phyloP scores from a whole-genome alignment of 192 early-diverging fungal species.

The Funneliformis geosporum region DNA sequence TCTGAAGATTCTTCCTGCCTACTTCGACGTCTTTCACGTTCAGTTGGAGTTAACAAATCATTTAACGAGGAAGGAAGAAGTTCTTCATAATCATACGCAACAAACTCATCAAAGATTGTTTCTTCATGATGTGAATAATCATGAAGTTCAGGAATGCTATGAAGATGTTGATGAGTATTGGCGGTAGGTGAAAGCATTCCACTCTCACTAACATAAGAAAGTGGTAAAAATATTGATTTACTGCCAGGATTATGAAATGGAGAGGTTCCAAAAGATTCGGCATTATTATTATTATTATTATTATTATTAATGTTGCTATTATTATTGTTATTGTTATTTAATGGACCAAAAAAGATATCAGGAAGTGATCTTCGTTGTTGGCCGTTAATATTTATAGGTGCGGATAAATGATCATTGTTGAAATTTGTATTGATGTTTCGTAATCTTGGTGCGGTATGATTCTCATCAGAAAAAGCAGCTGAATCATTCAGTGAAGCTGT shows the following conservation, averaged over 20 bases:
- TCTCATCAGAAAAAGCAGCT: conserved; percentile 1
- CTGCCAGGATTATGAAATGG: conserved; percentile 40
- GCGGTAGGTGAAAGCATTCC: conserved; percentile 34
- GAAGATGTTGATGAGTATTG: conserved; percentile 37
- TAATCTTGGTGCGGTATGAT: not conserved
- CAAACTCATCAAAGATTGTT: not conserved
- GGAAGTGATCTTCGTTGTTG: conserved; percentile 43
- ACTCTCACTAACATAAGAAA: conserved; percentile 38
- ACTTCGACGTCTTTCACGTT: conserved; percentile 47
- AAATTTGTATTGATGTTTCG: not conserved
- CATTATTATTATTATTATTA: not conserved
- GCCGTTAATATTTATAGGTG: conserved; percentile 40
- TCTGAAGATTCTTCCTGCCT: conserved; percentile 40
- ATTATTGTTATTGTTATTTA: not conserved
- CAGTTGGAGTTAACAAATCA: conserved; percentile 52
- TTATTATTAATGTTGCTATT: not conserved
- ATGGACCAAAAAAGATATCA: conserved; percentile 39
- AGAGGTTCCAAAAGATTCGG: conserved; percentile 32
- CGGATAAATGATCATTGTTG: conserved; percentile 40
- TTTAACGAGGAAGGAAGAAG: conserved; percentile 55
- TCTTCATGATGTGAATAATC: conserved; percentile 26
- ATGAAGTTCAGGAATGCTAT: conserved; percentile 45
- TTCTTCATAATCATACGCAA: conserved; percentile 40
- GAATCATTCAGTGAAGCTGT: conserved; percentile 33
- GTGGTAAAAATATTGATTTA: conserved; percentile 42